Conservation (phyloP, 768 basidiomycete genomes). For the Macrocybe gigantea region DNA sequence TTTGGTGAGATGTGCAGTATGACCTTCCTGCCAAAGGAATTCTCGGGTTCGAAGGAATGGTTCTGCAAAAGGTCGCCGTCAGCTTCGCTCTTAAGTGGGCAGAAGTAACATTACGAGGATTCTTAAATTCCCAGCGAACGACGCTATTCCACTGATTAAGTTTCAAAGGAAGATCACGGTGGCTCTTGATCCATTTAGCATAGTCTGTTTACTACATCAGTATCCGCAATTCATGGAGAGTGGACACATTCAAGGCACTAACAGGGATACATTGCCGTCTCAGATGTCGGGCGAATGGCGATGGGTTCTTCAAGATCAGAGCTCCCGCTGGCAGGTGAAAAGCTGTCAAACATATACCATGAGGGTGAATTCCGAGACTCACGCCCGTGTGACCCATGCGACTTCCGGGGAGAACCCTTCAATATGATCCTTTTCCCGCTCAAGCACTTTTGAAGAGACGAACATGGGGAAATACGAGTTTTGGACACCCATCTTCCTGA, state of each 20-base stretch:
- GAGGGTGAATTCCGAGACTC: too few relatives aligned
- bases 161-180: conserved; percentile 95
- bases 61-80: conserved; percentile 38
- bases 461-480: conserved; percentile 99
- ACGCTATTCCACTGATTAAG: conserved; percentile 99
- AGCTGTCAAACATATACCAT: too few relatives aligned
- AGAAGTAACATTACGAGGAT: conserved; percentile 67
- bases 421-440: conserved; percentile 97
- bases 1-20: conserved; percentile 90
- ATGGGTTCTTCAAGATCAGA: conserved; percentile 96
- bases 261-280: conserved; percentile 99
- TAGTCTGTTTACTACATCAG: conserved; percentile 56
- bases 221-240: background rate
- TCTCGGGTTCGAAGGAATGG: conserved; percentile 99
- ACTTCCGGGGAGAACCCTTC: conserved; percentile 99
- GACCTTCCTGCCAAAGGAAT: conserved; percentile 99
- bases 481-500: conserved; percentile 92
- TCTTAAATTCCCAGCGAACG: conserved; percentile 99
- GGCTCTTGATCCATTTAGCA: conserved; percentile 96
- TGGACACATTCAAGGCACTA: conserved; percentile 18
- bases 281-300: conserved; percentile 96
- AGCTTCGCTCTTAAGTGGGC: background rate
- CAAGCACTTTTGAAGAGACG: conserved; percentile 85
- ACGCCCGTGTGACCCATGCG: conserved; percentile 96
- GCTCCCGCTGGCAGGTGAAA: conserved; percentile 37